phyloP scores from a whole-genome alignment of 805 yeast genomes.

The Dipodascus geniculatus region DNA sequence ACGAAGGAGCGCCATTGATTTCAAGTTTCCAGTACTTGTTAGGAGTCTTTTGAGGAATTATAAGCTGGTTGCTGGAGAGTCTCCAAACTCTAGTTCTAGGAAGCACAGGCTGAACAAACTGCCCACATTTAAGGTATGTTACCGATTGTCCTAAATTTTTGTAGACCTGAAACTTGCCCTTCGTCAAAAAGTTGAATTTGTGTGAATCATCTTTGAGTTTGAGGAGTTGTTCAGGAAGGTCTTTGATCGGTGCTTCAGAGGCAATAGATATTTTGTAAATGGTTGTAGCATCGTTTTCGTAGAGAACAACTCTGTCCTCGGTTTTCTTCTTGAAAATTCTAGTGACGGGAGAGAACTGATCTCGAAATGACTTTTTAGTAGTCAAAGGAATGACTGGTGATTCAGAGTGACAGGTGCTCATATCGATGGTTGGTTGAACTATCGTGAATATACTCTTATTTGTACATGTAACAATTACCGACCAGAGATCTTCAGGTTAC shows the following conservation, averaged over 20 bases:
- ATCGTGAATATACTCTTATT: not conserved
- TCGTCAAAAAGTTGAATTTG: conserved; percentile 29
- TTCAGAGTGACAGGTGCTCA: not conserved
- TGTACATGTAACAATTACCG: too few relatives aligned
- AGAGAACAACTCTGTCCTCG: not conserved
- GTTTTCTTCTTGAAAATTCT: not conserved
- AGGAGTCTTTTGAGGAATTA: conserved; percentile 61
- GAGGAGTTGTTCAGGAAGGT: not conserved
- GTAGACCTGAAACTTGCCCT: conserved; percentile 49
- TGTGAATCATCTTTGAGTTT: not conserved
- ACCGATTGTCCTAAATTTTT: conserved; percentile 46
- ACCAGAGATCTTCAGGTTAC: too few relatives aligned
- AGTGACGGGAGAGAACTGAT: not conserved
- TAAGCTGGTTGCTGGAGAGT: conserved; percentile 35
- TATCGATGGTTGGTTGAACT: not conserved
- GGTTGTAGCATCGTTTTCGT: not conserved
- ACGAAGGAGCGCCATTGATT: conserved; percentile 4
- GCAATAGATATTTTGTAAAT: not conserved
- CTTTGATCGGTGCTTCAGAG: not conserved
- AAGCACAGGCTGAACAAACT: conserved; percentile 61
- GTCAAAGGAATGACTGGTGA: not conserved
- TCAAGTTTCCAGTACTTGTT: conserved; percentile 59
- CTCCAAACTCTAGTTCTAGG: conserved; percentile 51
- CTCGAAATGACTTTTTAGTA: not conserved
- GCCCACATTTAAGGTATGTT: conserved; percentile 54